These are phyloP conservation scores for Amesomyces nigricolor DNA, from an alignment of 2,329 filamentous ascomycete species.

Conservation along the genomic window DNA sequence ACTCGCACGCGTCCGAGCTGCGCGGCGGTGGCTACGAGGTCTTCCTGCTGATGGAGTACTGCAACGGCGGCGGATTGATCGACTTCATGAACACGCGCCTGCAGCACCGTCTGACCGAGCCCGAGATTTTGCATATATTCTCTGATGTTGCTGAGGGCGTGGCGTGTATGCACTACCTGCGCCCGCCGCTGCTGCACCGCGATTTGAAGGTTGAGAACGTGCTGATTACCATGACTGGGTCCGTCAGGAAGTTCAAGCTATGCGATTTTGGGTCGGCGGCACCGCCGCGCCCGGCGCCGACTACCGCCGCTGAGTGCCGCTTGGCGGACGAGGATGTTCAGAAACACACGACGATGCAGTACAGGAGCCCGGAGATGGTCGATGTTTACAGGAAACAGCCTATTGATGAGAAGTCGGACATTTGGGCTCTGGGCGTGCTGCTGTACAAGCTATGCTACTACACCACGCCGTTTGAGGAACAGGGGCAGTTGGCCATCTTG, in stretches of 20 bases:
- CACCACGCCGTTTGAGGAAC: constrained; percentile 96
- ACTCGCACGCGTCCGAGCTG: constrained; percentile 93
- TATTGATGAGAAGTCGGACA: constrained; percentile 97
- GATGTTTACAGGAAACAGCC: constrained; percentile 95
- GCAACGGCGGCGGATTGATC: constrained; percentile 88
- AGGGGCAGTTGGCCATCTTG: constrained; percentile 92
- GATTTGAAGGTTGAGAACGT: constrained; percentile 99
- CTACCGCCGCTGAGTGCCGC: constrained; percentile 80
- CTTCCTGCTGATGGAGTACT: constrained; percentile 97
- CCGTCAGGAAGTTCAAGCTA: constrained; percentile 79
- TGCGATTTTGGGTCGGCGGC: constrained; percentile 97
- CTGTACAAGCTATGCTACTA: constrained; percentile 99
- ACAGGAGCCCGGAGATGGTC: constrained; percentile 97
- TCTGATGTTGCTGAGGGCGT: constrained; percentile 93
- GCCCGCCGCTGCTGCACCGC: constrained; percentile 84
- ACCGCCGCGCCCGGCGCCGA: constrained; percentile 74
- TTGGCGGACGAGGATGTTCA: constrained; percentile 96
- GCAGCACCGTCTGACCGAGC: constrained; percentile 93
- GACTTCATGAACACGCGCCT: constrained; percentile 99
- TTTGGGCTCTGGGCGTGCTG: constrained; percentile 92
- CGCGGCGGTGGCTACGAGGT: constrained; percentile 94
- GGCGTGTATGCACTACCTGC: constrained; percentile 98
- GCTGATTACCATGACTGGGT: constrained; percentile 66
- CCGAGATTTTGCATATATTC: constrained; percentile 96
- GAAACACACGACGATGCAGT: constrained; percentile 94